Conservation (phyloP, 805 yeast genomes). For the Candida broadrunensis region DNA sequence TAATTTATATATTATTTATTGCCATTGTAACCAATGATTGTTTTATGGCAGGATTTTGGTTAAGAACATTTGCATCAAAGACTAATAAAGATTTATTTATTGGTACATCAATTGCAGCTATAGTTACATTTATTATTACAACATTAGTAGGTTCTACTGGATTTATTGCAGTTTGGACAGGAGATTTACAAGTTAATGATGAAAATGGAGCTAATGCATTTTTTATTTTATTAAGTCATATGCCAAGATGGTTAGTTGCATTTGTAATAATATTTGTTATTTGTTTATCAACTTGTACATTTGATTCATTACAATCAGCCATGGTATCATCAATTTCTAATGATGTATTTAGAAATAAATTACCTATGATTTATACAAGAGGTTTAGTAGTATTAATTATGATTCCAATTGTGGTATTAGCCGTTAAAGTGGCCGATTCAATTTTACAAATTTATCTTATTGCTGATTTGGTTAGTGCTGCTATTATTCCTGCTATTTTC, state of each 20-base stretch:
- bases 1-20: constrained; percentile 75
- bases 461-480: constrained; percentile 85
- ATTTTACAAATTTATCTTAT: constrained; percentile 84
- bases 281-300: constrained; percentile 78
- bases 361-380: constrained; percentile 65
- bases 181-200: constrained; percentile 52
- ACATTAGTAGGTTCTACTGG: constrained; percentile 82
- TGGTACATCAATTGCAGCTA: constrained; percentile 73
- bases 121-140: constrained; percentile 60
- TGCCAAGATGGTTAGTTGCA: constrained; percentile 87
- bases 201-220: constrained; percentile 66
- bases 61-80: constrained; percentile 87
- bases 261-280: constrained; percentile 74
- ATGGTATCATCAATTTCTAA: constrained; percentile 86
- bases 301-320: constrained; percentile 87
- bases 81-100: constrained; percentile 70
- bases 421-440: constrained; percentile 75
- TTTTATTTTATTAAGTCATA: constrained; percentile 61
- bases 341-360: constrained; percentile 81
- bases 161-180: constrained; percentile 88
- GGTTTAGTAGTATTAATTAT: constrained; percentile 68
- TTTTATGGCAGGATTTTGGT: constrained; percentile 91
- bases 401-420: constrained; percentile 86
- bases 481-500: constrained; percentile 80
- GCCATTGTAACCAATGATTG: constrained; percentile 90